Evolutionary conservation across 108 stramenopile genomes (phyloP).

Genomic region (Nitzschia inconspicua): DNA sequence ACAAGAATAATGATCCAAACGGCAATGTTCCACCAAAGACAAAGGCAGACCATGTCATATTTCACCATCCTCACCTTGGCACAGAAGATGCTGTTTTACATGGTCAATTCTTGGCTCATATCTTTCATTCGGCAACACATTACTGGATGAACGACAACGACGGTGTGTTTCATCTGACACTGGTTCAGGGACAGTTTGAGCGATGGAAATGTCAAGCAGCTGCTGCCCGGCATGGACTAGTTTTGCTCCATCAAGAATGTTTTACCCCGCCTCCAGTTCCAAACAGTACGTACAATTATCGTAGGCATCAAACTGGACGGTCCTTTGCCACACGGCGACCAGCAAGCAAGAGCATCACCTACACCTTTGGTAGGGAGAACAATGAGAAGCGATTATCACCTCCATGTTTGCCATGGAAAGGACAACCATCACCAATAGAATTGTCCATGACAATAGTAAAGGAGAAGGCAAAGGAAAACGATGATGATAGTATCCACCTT

Average conservation of each 20-base stretch:
- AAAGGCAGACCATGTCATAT: slow-evolving; percentile 56
- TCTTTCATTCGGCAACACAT: slow-evolving; percentile 56
- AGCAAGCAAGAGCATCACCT: slow-evolving; percentile 57
- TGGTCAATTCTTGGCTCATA: slow-evolving; percentile 68
- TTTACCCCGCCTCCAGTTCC: slow-evolving; percentile 60
- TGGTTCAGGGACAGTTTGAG: slow-evolving; percentile 67
- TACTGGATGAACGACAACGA: slow-evolving; percentile 45
- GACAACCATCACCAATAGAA: background rate
- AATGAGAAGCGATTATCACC: too few relatives aligned
- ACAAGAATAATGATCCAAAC: background rate
- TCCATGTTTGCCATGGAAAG: too few relatives aligned
- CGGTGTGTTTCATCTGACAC: slow-evolving; percentile 60
- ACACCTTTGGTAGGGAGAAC: slow-evolving; percentile 52
- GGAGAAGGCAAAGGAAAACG: background rate
- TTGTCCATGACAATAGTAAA: background rate
- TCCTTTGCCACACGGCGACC: slow-evolving; percentile 61
- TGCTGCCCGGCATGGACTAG: slow-evolving; percentile 57
- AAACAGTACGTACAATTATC: slow-evolving; percentile 45
- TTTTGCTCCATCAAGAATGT: slow-evolving; percentile 38
- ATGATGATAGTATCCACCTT: slow-evolving; percentile 9
- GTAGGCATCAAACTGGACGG: slow-evolving; percentile 84
- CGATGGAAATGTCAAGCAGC: slow-evolving; percentile 66
- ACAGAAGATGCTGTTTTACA: slow-evolving; percentile 74
- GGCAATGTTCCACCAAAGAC: background rate
- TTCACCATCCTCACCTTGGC: slow-evolving; percentile 88